Evolutionary conservation across 352 stramenopile species (phyloP), one percentile per base, ranked within the genome.

Genomic region (Globisporangium orthogonon): DNA sequence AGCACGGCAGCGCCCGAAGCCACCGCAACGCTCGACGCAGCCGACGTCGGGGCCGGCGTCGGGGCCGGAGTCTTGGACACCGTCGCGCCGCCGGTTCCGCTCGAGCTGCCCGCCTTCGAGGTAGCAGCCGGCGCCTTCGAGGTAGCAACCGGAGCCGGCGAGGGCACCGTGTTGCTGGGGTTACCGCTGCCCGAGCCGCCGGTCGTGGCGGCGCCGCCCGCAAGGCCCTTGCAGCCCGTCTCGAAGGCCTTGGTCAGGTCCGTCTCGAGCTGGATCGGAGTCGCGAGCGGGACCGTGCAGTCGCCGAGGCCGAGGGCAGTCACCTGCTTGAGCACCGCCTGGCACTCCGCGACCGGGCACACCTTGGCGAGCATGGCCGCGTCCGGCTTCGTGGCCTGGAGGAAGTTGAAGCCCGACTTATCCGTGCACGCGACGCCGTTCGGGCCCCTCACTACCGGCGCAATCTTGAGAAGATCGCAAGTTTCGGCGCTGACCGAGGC

Each of bases 331-430:
- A 77, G 66, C 60, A 71, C 64, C 4, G 52, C n/a, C 58, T 70
- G 52, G 63, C 69, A 77, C 28, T 64, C 49, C 11, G 49, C 56
- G 41, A 58, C 62, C 23, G 51, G 62, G 66, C 66, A 77, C 63
- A 77, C 67, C 56, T 55, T 50, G 3, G 49, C 46, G 52, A 74
- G 52, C 50, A 60, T 29, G 17, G 47, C 55, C 7, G 58, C 45
- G n/a, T 58, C 59, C 9, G 69, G 69, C 11, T 59, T 63, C 40
- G 44, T 4, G 11, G 67, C 63, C 39, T 60, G 62, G 39, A 65
- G 54, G 54, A 69, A 66, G 6, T 48, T 56, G 69, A 72, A 77
- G 29, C 66, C 66, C 37, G 69, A 74, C 49, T 65, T 61, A 7
- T 50, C 54, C 2, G 69, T 52, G 58, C 69, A 77, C 58, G 60